These are phyloP conservation scores for Penicillium janthinellum DNA, from an alignment of 2,329 filamentous ascomycete species.

Conservation along the genomic window DNA sequence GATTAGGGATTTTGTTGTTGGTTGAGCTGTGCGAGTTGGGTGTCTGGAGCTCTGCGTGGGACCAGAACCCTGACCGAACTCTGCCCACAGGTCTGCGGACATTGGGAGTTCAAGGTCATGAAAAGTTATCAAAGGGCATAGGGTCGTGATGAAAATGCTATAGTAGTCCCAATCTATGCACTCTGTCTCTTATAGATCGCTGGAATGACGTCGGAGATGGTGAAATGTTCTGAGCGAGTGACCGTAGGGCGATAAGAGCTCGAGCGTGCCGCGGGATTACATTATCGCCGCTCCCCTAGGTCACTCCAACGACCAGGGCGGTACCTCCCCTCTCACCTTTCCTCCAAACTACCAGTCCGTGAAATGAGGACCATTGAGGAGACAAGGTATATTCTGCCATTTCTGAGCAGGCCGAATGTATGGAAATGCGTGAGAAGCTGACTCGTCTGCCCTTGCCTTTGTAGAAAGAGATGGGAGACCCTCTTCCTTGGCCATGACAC, in stretches of 20 bases:
- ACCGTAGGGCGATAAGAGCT: constrained; percentile 24
- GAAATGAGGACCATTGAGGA: constrained; percentile 59
- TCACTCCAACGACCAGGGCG: constrained; percentile 1
- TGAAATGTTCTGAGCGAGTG: constrained; percentile 8
- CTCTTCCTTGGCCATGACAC: constrained; percentile 58
- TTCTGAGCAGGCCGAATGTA: not conserved
- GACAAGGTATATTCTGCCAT: constrained; percentile 47
- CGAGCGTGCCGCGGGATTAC: constrained; percentile 20
- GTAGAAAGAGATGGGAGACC: constrained; percentile 68
- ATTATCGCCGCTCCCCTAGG: constrained; percentile 27
- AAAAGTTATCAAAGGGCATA: not conserved
- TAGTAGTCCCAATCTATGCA: not conserved
- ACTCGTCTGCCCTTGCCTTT: constrained; percentile 1
- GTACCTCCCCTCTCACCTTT: constrained; percentile 9
- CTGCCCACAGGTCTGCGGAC: constrained; percentile 58
- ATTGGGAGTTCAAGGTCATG: constrained; percentile 35
- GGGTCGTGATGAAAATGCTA: not conserved
- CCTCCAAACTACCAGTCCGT: constrained; percentile 19
- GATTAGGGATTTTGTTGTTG: constrained; percentile 26
- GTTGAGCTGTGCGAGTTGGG: constrained; percentile 11
- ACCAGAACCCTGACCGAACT: constrained; percentile 44
- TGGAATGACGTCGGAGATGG: constrained; percentile 10
- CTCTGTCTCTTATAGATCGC: not conserved
- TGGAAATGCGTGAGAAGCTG: not conserved
- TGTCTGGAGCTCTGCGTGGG: constrained; percentile 19